A percentile compares a stretch with the other conserved stretches of the same genome.
These are phyloP conservation scores for Aristolochia californica DNA, from an alignment of 164 flowering plant species.

Conservation along the genomic window DNA sequence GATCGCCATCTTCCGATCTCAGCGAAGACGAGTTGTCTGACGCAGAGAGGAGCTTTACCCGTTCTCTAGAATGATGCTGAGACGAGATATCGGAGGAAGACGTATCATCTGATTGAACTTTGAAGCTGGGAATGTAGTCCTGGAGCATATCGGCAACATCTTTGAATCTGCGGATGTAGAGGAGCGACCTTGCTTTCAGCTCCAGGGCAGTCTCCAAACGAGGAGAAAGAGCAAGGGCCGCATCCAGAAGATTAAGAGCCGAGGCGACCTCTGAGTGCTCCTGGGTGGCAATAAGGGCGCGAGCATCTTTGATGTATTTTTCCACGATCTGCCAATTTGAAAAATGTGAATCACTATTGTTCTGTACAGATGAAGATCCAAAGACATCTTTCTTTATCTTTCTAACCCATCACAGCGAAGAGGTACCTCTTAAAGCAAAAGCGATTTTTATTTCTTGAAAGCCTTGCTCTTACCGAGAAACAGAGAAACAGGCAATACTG, in stretches of 20 bases:
- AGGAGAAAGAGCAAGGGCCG: conserved; percentile 69
- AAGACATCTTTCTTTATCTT: neutral
- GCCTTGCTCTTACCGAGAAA: too few relatives aligned
- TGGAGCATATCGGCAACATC: conserved; percentile 93
- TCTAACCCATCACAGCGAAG: neutral
- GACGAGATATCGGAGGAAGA: conserved; percentile 40
- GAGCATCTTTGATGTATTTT: conserved; percentile 67
- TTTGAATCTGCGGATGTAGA: conserved; percentile 66
- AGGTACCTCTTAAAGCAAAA: neutral
- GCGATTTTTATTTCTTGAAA: neutral
- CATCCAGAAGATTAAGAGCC: conserved; percentile 65
- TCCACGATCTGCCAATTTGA: conserved; percentile 51
- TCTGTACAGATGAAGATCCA: too few relatives aligned
- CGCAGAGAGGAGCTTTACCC: conserved; percentile 51
- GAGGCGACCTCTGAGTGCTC: conserved; percentile 54
- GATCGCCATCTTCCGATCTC: conserved; percentile 11
- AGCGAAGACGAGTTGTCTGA: conserved; percentile 17
- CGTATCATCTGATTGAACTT: conserved; percentile 39
- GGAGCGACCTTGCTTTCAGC: conserved; percentile 77
- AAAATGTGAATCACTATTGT: neutral
- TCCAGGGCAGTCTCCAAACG: conserved; percentile 68
- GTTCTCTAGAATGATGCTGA: conserved; percentile 47
- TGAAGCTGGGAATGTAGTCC: conserved; percentile 83
- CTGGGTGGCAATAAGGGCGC: conserved; percentile 46
- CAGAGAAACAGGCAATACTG: neutral